These are phyloP conservation scores for Vinca major DNA, from an alignment of 305 asterid genomes.

Conservation along the genomic window DNA sequence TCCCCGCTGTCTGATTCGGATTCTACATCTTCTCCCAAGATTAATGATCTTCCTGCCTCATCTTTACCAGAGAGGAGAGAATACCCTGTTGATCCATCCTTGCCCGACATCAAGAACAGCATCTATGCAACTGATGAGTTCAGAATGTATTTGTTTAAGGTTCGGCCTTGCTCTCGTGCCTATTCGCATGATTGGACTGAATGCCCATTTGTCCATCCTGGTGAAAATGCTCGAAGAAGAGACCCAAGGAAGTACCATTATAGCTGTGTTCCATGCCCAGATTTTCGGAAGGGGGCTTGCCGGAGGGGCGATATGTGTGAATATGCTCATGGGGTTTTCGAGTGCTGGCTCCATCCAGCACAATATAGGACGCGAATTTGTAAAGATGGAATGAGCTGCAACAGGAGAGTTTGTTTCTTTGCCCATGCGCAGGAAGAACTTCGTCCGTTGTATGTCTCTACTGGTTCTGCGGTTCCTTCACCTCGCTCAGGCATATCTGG, in stretches of 20 bases:
- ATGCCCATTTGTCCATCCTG: conserved; percentile 85
- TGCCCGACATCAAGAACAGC: conserved; percentile 77
- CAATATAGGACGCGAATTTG: conserved; percentile 70
- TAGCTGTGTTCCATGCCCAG: conserved; percentile 80
- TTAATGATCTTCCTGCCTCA: conserved; percentile 20
- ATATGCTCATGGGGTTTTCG: conserved; percentile 81
- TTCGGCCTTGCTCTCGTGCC: conserved; percentile 75
- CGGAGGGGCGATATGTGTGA: conserved; percentile 80
- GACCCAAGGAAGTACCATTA: conserved; percentile 80
- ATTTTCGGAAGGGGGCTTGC: conserved; percentile 75
- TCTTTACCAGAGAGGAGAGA: conserved; percentile 46
- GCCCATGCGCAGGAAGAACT: conserved; percentile 71
- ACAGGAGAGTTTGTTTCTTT: conserved; percentile 71
- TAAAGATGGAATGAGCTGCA: conserved; percentile 64
- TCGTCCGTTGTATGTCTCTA: conserved; percentile 63
- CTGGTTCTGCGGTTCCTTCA: conserved; percentile 72
- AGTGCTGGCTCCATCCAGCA: conserved; percentile 89
- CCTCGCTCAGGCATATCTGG: conserved; percentile 41
- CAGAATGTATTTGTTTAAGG: conserved; percentile 69
- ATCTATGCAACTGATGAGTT: conserved; percentile 70
- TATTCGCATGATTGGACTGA: conserved; percentile 93
- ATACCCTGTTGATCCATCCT: conserved; percentile 66
- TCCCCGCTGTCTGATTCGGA: conserved; percentile 32
- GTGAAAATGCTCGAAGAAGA: conserved; percentile 74
- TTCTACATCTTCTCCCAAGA: conserved; percentile 28